Evolutionary conservation across 2,329 filamentous ascomycete species (phyloP), one percentile per base, ranked within the genome.

Genomic region (Phialemoniopsis sp.): DNA sequence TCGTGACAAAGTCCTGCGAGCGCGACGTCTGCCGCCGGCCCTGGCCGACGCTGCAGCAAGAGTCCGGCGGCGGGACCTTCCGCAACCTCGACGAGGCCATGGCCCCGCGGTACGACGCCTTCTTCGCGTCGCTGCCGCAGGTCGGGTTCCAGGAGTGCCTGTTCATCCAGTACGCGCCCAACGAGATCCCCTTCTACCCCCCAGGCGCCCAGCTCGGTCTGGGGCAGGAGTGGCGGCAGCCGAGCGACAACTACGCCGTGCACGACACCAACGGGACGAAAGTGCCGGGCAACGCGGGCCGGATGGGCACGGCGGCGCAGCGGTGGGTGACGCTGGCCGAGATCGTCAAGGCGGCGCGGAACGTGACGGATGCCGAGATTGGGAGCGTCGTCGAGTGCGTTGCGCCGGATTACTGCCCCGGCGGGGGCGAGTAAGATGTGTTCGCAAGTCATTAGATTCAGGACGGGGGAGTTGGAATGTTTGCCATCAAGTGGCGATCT

Each of bases 1-100:
- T 57, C 16, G 49, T 48, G 14, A 53, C 50, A 26, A 57, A 56
- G 39, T 53, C 52, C 2, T 57, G 52, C 40, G 43, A 43, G 18
- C 34, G 44, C 26, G 33, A 38, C 15, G 48, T 42, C 7, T 56
- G 52, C 39, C 51, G 52, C 40, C 41, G 50, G 26, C 49, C 49
- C 13, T 52, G 49, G 51, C 31, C 21, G 21, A 26, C 21, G 6
- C 21, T 26, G 21, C 21, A 26, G 21, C 21, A 26, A 10, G 21
- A 26, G 21, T 6, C 21, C 21, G 21, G 21, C n/a, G 21, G 6
- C 21, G 21, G 21, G 21, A 33, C 15, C 26, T 15, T 19, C 15
- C 19, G 26, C 34, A 26, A 13, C 34, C 19, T 36, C 21, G 6
- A 15, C 34, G 13, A 39, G n/a, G 37, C 32, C 8, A 26, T 39